Conservation (phyloP, 495 filamentous ascomycete genomes). For the Tuber brumale region DNA sequence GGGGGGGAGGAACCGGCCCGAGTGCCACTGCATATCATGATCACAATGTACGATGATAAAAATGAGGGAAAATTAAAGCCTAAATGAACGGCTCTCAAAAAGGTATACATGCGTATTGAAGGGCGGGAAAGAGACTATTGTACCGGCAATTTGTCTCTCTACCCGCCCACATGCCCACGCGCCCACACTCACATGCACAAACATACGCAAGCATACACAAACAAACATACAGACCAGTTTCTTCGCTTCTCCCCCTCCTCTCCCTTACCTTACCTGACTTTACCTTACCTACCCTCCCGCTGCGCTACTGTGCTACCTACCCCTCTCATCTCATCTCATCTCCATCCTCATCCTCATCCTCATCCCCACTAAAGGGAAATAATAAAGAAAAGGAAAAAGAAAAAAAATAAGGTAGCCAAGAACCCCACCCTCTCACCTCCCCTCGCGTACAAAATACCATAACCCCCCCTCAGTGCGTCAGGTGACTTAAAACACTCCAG, state of each 20-base stretch:
- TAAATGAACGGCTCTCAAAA: neutral
- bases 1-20: conserved; percentile 18
- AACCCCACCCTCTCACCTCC: neutral
- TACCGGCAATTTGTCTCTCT: neutral
- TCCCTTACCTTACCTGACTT: neutral
- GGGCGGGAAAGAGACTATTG: neutral
- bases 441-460: neutral
- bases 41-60: conserved; percentile 36
- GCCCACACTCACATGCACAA: neutral
- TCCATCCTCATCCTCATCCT: conserved; percentile 8
- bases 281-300: neutral
- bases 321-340: neutral
- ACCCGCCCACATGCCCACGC: neutral
- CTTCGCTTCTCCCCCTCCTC: neutral
- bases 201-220: too few relatives aligned
- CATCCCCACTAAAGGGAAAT: conserved; percentile 8
- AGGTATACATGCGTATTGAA: neutral
- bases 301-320: neutral
- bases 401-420: neutral
- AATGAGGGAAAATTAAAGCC: conserved; percentile 17
- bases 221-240: neutral
- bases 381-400: conserved; percentile 9
- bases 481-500: conserved; percentile 36
- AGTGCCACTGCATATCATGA: conserved; percentile 32
- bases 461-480: conserved; percentile 23